Evolutionary conservation across 768 basidiomycete species (phyloP).

Genomic region (Lactifluus hygrophoroides): DNA sequence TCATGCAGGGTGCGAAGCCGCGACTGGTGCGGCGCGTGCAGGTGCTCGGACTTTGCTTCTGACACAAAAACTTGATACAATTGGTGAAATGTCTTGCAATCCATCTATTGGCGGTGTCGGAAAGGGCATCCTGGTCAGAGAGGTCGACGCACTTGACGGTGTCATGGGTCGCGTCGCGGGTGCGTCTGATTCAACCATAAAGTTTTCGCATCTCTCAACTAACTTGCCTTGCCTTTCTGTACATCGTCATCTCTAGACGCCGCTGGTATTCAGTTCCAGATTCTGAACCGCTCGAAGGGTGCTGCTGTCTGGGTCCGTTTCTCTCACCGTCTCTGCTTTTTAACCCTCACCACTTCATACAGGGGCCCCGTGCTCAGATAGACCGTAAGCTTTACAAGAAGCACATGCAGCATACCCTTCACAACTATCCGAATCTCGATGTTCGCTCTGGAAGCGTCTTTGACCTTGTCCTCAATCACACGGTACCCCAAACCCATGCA

Average conservation of each 20-base stretch:
- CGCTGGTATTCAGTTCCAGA: slow-evolving; percentile 83
- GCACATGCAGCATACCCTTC: slow-evolving; percentile 67
- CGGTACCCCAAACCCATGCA: slow-evolving; percentile 23
- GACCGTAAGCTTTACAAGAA: slow-evolving; percentile 77
- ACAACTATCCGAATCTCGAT: slow-evolving; percentile 59
- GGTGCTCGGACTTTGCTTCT: slow-evolving; percentile 75
- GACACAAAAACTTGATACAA: slow-evolving; percentile 72
- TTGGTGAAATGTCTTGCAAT: slow-evolving; percentile 85
- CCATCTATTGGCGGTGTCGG: slow-evolving; percentile 89
- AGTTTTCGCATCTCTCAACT: not conserved
- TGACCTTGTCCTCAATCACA: slow-evolving; percentile 61
- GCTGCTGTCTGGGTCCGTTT: slow-evolving; percentile 76
- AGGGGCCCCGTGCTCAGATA: slow-evolving; percentile 88
- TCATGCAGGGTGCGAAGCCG: slow-evolving; percentile 90
- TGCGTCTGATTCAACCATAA: slow-evolving; percentile 26
- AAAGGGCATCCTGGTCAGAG: slow-evolving; percentile 85
- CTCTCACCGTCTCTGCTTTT: not conserved
- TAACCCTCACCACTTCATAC: not conserved
- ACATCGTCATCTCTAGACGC: slow-evolving; percentile 43
- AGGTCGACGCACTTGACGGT: slow-evolving; percentile 87
- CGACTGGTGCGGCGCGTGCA: slow-evolving; percentile 73
- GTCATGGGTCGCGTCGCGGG: slow-evolving; percentile 79
- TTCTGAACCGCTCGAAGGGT: slow-evolving; percentile 79
- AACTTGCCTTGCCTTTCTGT: not conserved
- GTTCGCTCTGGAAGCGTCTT: slow-evolving; percentile 68